phyloP scores from a whole-genome alignment of 1,284 basidiomycete species.

The Vanrija humicola region DNA sequence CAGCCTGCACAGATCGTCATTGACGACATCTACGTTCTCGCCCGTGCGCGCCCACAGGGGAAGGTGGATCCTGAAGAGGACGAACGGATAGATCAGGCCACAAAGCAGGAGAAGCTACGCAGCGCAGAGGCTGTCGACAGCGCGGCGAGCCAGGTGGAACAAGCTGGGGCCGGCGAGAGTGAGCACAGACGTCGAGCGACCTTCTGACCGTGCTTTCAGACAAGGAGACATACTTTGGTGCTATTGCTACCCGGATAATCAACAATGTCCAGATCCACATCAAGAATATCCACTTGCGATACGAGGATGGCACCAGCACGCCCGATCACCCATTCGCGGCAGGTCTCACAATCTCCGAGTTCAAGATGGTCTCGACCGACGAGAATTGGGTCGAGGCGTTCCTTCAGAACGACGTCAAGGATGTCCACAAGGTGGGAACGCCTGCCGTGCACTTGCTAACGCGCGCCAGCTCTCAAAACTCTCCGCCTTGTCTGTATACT shows the following conservation, averaged over 20 bases:
- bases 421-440: conserved; percentile 76
- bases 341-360: conserved; percentile 86
- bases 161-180: conserved; percentile 44
- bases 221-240: conserved; percentile 71
- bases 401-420: conserved; percentile 81
- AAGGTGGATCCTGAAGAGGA: conserved; percentile 79
- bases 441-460: not conserved
- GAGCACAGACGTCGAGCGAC: conserved; percentile 9
- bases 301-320: conserved; percentile 91
- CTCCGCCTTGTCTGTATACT: conserved; percentile 86
- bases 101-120: conserved; percentile 83
- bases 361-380: conserved; percentile 91
- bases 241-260: conserved; percentile 84
- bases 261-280: conserved; percentile 97
- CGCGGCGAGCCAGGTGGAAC: conserved; percentile 48
- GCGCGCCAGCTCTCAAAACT: conserved; percentile 69
- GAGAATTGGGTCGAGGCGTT: conserved; percentile 90
- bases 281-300: conserved; percentile 91
- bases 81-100: conserved; percentile 71
- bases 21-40: conserved; percentile 90
- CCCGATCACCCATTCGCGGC: conserved; percentile 96
- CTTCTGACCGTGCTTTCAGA: conserved; percentile 41
- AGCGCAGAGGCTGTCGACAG: conserved; percentile 84
- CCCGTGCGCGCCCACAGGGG: conserved; percentile 37
- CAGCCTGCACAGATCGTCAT: conserved; percentile 88